Conservation (phyloP, 2,329 filamentous ascomycete genomes). For the Ploettnerulaceae sp. region DNA sequence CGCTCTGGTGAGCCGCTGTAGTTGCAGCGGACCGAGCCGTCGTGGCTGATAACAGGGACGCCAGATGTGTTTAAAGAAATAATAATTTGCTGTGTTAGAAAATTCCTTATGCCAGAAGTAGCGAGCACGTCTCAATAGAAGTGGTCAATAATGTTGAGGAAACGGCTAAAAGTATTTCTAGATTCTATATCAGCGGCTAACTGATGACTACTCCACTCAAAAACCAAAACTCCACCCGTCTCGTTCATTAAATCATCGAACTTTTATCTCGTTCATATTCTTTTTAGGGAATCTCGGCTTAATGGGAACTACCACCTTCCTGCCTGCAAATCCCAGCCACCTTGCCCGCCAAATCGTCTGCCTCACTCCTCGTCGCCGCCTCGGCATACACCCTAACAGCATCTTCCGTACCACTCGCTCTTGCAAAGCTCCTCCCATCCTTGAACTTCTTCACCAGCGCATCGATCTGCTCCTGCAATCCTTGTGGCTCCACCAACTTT, state of each 20-base stretch:
- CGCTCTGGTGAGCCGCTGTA: neutral
- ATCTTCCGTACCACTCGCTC: constrained; percentile 93
- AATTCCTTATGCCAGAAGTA: no score
- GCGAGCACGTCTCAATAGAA: no score
- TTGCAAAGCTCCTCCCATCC: constrained; percentile 82
- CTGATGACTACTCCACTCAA: no score
- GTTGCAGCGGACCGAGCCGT: constrained; percentile 5
- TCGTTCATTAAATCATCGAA: neutral
- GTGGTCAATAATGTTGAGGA: no score
- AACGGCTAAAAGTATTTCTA: no score
- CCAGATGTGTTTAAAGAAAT: no score
- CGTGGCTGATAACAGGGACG: no score
- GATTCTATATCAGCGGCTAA: no score
- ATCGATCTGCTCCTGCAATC: constrained; percentile 83
- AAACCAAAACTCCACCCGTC: neutral
- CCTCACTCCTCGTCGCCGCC: constrained; percentile 81
- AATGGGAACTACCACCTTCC: constrained; percentile 1
- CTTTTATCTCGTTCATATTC: neutral
- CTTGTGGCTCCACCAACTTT: constrained; percentile 71
- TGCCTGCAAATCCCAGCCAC: constrained; percentile 44
- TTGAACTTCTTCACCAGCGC: constrained; percentile 84
- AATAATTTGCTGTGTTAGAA: no score
- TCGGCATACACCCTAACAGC: constrained; percentile 95
- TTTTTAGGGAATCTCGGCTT: neutral
- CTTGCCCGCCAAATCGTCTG: constrained; percentile 82